Base-by-base conservation (phyloP, 768 basidiomycete genomes). In the Macrolepiota fuliginosa region DNA sequence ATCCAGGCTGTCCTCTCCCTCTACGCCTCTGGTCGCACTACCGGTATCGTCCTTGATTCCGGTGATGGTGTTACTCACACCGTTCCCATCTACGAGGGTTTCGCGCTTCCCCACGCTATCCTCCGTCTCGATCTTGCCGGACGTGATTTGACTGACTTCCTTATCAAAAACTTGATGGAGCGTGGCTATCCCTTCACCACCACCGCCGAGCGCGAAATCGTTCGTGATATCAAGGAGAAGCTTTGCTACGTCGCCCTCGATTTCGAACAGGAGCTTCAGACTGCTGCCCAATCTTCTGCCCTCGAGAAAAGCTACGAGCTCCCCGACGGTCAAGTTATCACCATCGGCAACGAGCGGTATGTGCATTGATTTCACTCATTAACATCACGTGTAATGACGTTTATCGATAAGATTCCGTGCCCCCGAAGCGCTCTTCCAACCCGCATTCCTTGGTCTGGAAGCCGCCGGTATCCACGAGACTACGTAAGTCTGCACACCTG, bases 141-240 rank as follows among this genome's bases (percentile, higher is more conserved):
- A 64, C 90, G 95, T 75, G 95, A 96, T 74, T 76, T 97, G 72
- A 96, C 95, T 64, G 88, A 89, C 61, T 88, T 79, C 74, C 76
- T 94, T 67, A 84, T 89, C 83, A 92, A 93, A 80, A 87, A 89
- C 69, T 77, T 94, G 72, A 89, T 84, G 74, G 94, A 97, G 77
- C 88, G 95, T 70, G 95, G 95, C 11, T 96, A 97, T 77, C 83
- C 87, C 17, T 96, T 97, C 85, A 95, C 92, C 67, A 96, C 94
- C 65, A 90, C 93, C 13, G 94, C 92, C 39, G 94, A 94, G 78
- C 85, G 88, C 70, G 94, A 95, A 86, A 94, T 97, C 62, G 95
- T 96, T 68, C 84, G 95, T 62, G 95, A 96, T 75, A 96, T 97
- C 83, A 97, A 97, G 83, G 93, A 94, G 84, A 94, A 94, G 83